These are phyloP conservation scores for Ambrosia trifida DNA, from an alignment of 129 eudicot genomes.

Conservation along the genomic window DNA sequence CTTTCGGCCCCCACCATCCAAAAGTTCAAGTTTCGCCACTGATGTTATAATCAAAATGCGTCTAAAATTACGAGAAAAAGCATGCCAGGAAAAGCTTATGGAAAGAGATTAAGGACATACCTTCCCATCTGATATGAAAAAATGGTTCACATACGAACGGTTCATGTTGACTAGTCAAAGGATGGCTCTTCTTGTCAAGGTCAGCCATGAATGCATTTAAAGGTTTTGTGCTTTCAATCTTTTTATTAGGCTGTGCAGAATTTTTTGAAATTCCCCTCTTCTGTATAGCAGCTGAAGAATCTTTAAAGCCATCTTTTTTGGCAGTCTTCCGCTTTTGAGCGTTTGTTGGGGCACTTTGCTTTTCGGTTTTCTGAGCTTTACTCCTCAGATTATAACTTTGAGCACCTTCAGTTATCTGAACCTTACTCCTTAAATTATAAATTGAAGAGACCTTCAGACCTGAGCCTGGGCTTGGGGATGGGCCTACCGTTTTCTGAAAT, in stretches of 20 bases:
- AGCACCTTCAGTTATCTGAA: constrained; percentile 18
- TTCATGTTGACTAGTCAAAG: constrained; percentile 28
- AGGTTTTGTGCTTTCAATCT: constrained; percentile 26
- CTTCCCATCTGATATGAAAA: constrained; percentile 54
- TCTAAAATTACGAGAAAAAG: not conserved
- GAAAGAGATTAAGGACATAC: constrained; percentile 27
- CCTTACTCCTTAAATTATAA: constrained; percentile 32
- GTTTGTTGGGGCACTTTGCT: constrained; percentile 9
- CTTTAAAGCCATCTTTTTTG: constrained; percentile 15
- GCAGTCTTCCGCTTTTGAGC: constrained; percentile 23
- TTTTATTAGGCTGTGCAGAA: constrained; percentile 15
- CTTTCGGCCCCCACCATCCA: too few relatives aligned
- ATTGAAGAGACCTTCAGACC: constrained; percentile 22
- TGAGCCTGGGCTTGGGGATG: constrained; percentile 4
- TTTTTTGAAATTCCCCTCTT: constrained; percentile 22
- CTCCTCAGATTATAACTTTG: constrained; percentile 37
- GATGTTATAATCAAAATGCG: constrained; percentile 1
- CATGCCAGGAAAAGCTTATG: not conserved
- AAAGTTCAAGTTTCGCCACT: too few relatives aligned
- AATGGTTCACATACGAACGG: constrained; percentile 29
- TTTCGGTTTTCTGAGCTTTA: constrained; percentile 33
- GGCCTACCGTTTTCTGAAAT: constrained; percentile 29
- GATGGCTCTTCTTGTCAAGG: constrained; percentile 29
- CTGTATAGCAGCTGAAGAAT: constrained; percentile 22
- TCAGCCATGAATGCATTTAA: constrained; percentile 25